Percentiles rank a stretch among this genome's conserved stretches.
Conservation (phyloP, 495 filamentous ascomycete species). For the Stereocaulon alpinum region DNA sequence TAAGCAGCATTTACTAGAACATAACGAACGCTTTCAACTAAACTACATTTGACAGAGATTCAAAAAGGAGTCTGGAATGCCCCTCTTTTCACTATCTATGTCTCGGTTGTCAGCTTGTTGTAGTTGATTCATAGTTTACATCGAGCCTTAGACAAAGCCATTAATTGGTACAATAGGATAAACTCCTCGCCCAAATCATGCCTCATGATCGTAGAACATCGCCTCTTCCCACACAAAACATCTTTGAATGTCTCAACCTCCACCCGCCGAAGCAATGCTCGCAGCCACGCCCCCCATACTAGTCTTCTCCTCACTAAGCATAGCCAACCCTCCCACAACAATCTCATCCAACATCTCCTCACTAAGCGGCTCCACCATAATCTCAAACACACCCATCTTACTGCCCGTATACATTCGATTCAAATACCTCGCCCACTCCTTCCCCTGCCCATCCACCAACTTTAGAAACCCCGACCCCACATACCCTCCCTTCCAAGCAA, state of each 20-base stretch:
- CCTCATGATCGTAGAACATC: too few relatives aligned
- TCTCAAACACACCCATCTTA: constrained; percentile 3
- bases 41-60: too few relatives aligned
- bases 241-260: neutral
- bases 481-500: constrained; percentile 2
- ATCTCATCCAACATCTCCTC: constrained; percentile 7
- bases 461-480: neutral
- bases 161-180: too few relatives aligned
- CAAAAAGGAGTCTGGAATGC: too few relatives aligned
- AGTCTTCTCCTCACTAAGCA: constrained; percentile 5
- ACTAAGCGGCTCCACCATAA: neutral
- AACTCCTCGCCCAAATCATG: too few relatives aligned
- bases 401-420: neutral
- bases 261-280: neutral
- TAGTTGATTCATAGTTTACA: too few relatives aligned
- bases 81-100: too few relatives aligned
- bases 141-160: too few relatives aligned
- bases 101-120: too few relatives aligned
- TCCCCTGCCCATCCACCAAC: neutral
- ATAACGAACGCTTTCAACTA: too few relatives aligned
- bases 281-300: constrained; percentile 1
- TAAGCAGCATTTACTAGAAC: neutral
- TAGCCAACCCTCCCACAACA: neutral
- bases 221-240: too few relatives aligned
- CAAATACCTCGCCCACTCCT: neutral